These are phyloP conservation scores for Mantamonas sphyraenae DNA, from an alignment of 78 protist genomes.

Conservation along the genomic window DNA sequence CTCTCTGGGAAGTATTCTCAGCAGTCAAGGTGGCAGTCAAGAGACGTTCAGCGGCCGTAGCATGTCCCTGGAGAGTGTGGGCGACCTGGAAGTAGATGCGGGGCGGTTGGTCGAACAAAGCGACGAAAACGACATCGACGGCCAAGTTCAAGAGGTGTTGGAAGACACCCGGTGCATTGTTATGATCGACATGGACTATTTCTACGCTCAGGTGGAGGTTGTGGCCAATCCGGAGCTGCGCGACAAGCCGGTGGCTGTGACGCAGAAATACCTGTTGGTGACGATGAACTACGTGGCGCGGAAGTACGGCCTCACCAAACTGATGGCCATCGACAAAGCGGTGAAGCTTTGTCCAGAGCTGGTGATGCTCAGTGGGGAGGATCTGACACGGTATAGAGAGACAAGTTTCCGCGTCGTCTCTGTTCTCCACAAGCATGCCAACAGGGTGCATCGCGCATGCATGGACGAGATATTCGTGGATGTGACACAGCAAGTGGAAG, in stretches of 20 bases:
- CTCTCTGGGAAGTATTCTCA: too few relatives aligned
- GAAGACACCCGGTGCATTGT: too few relatives aligned
- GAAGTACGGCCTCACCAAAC: not conserved
- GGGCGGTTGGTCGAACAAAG: too few relatives aligned
- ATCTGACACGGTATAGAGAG: not conserved
- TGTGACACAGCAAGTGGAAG: not conserved
- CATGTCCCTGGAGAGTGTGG: too few relatives aligned
- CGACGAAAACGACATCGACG: too few relatives aligned
- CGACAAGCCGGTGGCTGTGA: not conserved
- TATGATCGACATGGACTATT: constrained; percentile 3
- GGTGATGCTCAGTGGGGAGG: not conserved
- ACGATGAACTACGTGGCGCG: not conserved
- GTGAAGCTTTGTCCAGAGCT: not conserved
- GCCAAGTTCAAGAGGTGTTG: too few relatives aligned
- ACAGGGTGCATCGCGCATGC: not conserved
- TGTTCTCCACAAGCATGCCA: not conserved
- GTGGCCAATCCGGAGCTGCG: not conserved
- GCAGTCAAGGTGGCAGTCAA: too few relatives aligned
- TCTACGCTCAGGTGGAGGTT: not conserved
- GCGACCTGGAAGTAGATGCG: too few relatives aligned
- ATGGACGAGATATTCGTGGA: not conserved
- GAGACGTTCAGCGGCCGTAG: too few relatives aligned
- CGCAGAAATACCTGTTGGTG: not conserved
- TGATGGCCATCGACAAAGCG: not conserved
- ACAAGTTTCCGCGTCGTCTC: not conserved